Evolutionary conservation across 768 basidiomycete species (phyloP).

Genomic region (Amanita rubescens): DNA sequence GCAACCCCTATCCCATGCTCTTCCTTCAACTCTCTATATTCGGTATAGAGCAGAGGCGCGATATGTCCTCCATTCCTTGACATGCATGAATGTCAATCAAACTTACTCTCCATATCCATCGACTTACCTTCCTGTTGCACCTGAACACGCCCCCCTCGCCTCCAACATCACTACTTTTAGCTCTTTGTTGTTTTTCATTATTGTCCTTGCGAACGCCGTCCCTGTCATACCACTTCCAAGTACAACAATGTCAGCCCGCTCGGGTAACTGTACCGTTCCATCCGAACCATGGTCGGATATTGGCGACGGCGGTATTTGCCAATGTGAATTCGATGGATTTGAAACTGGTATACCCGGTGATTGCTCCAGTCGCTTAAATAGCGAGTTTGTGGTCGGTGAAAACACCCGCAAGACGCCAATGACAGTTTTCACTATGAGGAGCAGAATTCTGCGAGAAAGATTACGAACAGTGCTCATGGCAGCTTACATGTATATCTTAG

Average conservation of each 20-base stretch:
- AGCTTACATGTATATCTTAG: too few relatives aligned
- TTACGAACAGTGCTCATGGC: neutral
- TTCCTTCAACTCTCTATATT: constrained; percentile 42
- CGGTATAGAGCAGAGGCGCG: constrained; percentile 50
- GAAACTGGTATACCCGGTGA: constrained; percentile 38
- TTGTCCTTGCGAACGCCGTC: constrained; percentile 33
- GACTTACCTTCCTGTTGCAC: constrained; percentile 63
- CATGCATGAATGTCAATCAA: neutral
- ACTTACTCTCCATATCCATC: neutral
- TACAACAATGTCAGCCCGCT: constrained; percentile 41
- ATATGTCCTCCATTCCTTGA: constrained; percentile 67
- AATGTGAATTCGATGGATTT: constrained; percentile 42
- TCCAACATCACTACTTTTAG: constrained; percentile 68
- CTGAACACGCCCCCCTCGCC: constrained; percentile 69
- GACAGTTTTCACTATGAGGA: neutral
- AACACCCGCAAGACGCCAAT: neutral
- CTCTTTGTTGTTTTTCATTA: constrained; percentile 28
- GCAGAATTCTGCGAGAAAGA: neutral
- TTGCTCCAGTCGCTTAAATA: constrained; percentile 23
- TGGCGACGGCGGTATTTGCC: constrained; percentile 38
- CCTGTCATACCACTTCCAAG: constrained; percentile 55
- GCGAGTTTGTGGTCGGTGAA: neutral
- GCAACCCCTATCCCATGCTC: constrained; percentile 40
- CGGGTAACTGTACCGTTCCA: constrained; percentile 14
- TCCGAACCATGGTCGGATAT: constrained; percentile 22